Evolutionary conservation across 192 early-diverging fungal species (phyloP).

Genomic region (Coemansia umbellata): DNA sequence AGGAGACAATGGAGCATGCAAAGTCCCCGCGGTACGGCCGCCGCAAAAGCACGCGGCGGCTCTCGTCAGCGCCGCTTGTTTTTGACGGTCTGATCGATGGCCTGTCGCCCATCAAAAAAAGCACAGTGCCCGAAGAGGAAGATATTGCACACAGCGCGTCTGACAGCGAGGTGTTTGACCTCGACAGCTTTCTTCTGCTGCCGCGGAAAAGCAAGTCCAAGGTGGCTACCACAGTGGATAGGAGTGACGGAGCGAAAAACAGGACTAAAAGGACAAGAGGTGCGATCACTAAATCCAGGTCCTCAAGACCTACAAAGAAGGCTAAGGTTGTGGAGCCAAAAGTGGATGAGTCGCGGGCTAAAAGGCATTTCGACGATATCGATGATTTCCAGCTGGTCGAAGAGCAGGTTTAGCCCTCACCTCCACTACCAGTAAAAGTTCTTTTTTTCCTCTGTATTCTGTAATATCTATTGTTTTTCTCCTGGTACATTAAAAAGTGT

Average conservation of each 20-base stretch:
- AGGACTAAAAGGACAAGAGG: no score
- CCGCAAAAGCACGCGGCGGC: slow-evolving; percentile 1
- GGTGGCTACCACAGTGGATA: no score
- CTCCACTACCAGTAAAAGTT: no score
- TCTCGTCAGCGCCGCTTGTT: slow-evolving; percentile 3
- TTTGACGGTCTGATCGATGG: slow-evolving; percentile 33
- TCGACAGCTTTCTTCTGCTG: slow-evolving; percentile 7
- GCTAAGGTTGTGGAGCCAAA: no score
- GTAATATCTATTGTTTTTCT: slow-evolving; percentile 1
- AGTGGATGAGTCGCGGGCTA: no score
- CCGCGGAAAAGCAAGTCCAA: background rate
- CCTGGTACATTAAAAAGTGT: no score
- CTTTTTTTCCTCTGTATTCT: no score
- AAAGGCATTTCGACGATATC: slow-evolving; percentile 30
- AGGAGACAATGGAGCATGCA: background rate
- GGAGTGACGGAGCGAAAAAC: no score
- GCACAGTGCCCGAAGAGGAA: background rate
- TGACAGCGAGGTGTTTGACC: slow-evolving; percentile 15
- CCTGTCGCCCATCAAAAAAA: slow-evolving; percentile 31
- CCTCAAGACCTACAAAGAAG: no score
- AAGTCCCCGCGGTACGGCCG: slow-evolving; percentile 24
- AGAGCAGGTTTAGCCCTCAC: slow-evolving; percentile 5
- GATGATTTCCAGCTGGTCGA: slow-evolving; percentile 26
- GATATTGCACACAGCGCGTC: background rate
- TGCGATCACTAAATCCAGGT: no score